Evolutionary conservation across 148 eudicot genomes (phyloP).

Genomic region (Polygonum aviculare): DNA sequence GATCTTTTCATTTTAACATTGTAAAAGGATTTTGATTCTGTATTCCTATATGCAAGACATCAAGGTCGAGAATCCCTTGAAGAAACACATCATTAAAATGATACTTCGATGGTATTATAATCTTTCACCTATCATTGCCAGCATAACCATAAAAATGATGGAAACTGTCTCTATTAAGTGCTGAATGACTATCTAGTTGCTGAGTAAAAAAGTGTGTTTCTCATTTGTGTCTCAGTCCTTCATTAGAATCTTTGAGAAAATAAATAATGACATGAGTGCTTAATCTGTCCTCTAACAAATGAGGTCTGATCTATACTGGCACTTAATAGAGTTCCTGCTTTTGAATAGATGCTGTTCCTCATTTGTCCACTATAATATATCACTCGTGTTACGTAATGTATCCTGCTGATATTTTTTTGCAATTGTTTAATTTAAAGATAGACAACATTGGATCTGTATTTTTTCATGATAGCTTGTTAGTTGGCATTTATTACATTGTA

Average conservation of each 20-base stretch:
- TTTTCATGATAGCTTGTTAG: background rate
- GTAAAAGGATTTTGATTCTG: background rate
- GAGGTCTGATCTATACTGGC: background rate
- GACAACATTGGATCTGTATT: background rate
- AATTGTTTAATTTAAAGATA: background rate
- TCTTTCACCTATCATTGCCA: background rate
- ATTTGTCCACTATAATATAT: background rate
- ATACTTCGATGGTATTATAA: background rate
- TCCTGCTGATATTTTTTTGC: background rate
- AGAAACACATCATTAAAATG: background rate
- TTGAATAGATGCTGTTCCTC: background rate
- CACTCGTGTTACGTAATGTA: background rate
- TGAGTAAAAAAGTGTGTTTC: background rate
- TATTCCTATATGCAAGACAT: background rate
- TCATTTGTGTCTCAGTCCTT: background rate
- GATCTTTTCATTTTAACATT: background rate
- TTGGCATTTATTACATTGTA: constrained; percentile 10
- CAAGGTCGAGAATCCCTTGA: background rate
- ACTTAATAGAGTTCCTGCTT: background rate
- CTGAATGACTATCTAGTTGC: background rate
- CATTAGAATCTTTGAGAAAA: background rate
- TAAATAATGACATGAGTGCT: background rate
- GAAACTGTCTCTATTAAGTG: background rate
- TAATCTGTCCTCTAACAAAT: background rate
- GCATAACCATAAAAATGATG: background rate